These are phyloP conservation scores for Parasitella parasitica DNA, from an alignment of 371 early-diverging fungal species.

Conservation along the genomic window DNA sequence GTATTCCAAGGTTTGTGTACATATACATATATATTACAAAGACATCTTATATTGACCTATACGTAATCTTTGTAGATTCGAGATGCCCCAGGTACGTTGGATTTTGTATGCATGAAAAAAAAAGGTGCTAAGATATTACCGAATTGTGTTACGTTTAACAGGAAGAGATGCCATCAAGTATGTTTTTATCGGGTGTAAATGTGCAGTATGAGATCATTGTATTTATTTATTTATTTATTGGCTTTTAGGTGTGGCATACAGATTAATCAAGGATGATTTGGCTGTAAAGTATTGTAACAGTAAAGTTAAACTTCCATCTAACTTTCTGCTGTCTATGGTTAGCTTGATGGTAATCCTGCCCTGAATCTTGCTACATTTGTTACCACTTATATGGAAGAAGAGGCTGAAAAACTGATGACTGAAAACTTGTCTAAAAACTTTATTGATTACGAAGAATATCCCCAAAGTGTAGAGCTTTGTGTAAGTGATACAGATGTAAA, in stretches of 20 bases:
- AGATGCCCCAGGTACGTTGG: conserved; percentile 39
- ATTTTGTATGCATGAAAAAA: not conserved
- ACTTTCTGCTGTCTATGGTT: too few relatives aligned
- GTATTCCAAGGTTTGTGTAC: conserved; percentile 37
- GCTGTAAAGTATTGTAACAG: conserved; percentile 30
- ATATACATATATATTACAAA: not conserved
- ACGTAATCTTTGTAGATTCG: conserved; percentile 26
- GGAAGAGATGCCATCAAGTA: conserved; percentile 51
- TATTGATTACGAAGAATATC: conserved; percentile 74
- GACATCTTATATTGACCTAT: too few relatives aligned
- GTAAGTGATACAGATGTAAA: conserved; percentile 19
- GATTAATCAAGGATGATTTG: conserved; percentile 47
- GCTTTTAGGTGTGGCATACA: conserved; percentile 41
- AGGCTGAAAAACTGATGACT: conserved; percentile 70
- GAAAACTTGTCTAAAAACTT: conserved; percentile 73
- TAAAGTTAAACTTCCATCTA: not conserved
- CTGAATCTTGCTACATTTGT: conserved; percentile 77
- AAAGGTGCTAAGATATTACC: not conserved
- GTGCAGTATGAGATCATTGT: not conserved
- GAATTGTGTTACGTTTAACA: conserved; percentile 4
- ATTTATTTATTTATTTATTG: not conserved
- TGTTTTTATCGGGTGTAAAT: not conserved
- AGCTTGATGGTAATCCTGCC: conserved; percentile 69
- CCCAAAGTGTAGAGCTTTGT: conserved; percentile 44
- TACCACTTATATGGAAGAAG: conserved; percentile 57